Evolutionary conservation across 495 filamentous ascomycete species (phyloP).

Genomic region (Penicillium odoratum): DNA sequence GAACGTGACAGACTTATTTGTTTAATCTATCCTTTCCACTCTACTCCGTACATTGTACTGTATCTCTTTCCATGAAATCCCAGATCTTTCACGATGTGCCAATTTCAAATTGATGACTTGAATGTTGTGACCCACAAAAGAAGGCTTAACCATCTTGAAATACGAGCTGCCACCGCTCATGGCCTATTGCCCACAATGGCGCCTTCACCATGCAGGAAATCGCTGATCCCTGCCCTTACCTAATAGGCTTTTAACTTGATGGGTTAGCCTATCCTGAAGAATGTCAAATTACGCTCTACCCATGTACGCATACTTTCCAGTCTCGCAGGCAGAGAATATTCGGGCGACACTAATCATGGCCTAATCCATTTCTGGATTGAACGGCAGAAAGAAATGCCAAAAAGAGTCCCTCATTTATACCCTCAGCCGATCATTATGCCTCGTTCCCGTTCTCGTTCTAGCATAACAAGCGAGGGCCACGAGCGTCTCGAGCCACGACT

Average conservation of each 20-base stretch:
- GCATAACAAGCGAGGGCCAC: constrained; percentile 40
- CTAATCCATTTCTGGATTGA: neutral
- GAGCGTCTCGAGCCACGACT: constrained; percentile 54
- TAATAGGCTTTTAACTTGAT: neutral
- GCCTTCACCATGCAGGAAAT: neutral
- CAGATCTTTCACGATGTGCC: no score
- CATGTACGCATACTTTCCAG: neutral
- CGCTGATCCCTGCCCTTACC: neutral
- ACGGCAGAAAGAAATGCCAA: neutral
- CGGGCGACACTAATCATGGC: neutral
- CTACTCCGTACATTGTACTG: no score
- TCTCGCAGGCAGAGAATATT: neutral
- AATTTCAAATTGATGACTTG: neutral
- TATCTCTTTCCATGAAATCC: no score
- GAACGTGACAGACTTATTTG: no score
- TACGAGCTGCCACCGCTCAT: neutral
- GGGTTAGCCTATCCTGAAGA: neutral
- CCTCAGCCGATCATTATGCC: constrained; percentile 22
- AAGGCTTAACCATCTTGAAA: neutral
- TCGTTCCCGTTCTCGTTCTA: constrained; percentile 41
- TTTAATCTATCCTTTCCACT: no score
- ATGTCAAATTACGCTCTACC: neutral
- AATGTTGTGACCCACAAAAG: neutral
- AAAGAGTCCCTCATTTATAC: neutral
- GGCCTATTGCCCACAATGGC: neutral